phyloP scores from a whole-genome alignment of 2,329 filamentous ascomycete genomes.

The Trichoderma brevicompactum region DNA sequence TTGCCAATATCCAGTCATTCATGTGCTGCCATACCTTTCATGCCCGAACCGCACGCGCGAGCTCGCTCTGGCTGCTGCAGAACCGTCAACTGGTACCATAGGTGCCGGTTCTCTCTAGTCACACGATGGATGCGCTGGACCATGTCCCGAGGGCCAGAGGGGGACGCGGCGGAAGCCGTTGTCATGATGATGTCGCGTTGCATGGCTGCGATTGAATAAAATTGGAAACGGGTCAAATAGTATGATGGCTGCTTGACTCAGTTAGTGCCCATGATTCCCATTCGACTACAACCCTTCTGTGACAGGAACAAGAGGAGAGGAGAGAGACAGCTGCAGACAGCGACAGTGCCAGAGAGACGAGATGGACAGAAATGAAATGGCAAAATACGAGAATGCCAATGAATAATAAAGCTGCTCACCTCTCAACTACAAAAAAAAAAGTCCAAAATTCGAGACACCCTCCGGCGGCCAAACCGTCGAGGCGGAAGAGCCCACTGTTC shows the following conservation, averaged over 20 bases:
- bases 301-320: not conserved
- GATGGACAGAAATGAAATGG: not conserved
- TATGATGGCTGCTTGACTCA: not conserved
- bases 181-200: constrained; percentile 42
- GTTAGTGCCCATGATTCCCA: constrained; percentile 1
- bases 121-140: constrained; percentile 53
- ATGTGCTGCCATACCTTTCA: constrained; percentile 72
- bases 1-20: not conserved
- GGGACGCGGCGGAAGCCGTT: constrained; percentile 40
- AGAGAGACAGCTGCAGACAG: not conserved
- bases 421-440: not conserved
- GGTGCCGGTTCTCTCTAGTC: constrained; percentile 74
- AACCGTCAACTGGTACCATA: constrained; percentile 82
- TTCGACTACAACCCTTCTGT: not conserved
- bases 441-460: constrained; percentile 23
- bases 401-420: not conserved
- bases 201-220: constrained; percentile 6
- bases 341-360: not conserved
- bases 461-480: constrained; percentile 20
- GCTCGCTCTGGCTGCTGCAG: constrained; percentile 95
- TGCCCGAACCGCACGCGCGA: constrained; percentile 90
- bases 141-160: constrained; percentile 41
- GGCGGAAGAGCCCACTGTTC: constrained; percentile 17
- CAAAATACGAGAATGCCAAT: not conserved
- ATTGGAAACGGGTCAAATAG: constrained; percentile 18